Evolutionary conservation across 345 rosid species (phyloP).

Genomic region (Geranium rotundifolium): DNA sequence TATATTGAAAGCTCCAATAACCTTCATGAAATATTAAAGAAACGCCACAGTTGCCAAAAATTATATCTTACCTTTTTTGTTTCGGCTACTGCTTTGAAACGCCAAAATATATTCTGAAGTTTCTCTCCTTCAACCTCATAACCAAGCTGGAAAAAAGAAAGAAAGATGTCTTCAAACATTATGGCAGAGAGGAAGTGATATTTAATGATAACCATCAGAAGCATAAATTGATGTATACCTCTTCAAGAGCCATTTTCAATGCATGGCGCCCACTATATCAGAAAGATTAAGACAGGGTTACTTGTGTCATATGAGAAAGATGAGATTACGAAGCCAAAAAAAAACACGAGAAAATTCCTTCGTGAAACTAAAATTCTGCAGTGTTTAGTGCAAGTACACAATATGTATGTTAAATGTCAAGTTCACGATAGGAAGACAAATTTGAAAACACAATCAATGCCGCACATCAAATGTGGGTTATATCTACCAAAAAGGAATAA

Average conservation of each 20-base stretch:
- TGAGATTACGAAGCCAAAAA: not conserved
- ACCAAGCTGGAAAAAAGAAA: slow-evolving; percentile 51
- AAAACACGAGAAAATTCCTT: not conserved
- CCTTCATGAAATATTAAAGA: not conserved
- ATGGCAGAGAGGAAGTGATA: not conserved
- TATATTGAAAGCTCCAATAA: not conserved
- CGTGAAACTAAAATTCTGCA: not conserved
- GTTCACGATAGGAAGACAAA: not conserved
- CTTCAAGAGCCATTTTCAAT: slow-evolving; percentile 55
- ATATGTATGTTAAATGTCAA: not conserved
- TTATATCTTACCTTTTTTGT: slow-evolving; percentile 53
- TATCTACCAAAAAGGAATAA: not conserved
- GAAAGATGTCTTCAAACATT: slow-evolving; percentile 1
- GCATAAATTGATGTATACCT: slow-evolving; percentile 31
- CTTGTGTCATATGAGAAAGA: not conserved
- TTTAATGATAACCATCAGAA: not conserved
- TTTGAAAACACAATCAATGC: not conserved
- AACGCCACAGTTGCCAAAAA: not conserved
- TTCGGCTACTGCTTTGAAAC: slow-evolving; percentile 85
- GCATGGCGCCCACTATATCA: slow-evolving; percentile 88
- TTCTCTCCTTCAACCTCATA: slow-evolving; percentile 66
- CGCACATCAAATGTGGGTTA: not conserved
- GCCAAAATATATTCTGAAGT: slow-evolving; percentile 70
- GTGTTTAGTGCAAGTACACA: not conserved
- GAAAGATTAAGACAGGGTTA: slow-evolving; percentile 2